Conservation (phyloP, 2,329 filamentous ascomycete species). For the Talaromyces albobiverticillius region DNA sequence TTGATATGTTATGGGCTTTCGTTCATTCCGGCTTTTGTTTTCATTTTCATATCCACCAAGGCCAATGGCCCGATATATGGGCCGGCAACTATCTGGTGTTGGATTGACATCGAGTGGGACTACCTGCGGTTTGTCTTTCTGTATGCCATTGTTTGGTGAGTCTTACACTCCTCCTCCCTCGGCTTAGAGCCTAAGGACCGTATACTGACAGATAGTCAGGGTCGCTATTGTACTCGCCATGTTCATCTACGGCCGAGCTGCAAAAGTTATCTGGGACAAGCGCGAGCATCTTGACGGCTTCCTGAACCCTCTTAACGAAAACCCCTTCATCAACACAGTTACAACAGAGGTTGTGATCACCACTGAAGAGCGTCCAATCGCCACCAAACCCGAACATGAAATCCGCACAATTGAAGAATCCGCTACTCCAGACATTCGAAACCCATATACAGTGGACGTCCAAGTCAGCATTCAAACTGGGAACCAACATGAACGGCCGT, state of each 20-base stretch:
- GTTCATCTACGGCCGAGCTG: slow-evolving; percentile 14
- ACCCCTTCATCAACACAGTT: slow-evolving; percentile 14
- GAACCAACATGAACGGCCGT: slow-evolving; percentile 34
- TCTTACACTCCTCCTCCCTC: neutral
- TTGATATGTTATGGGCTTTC: slow-evolving; percentile 67
- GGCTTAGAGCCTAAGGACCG: too few relatives aligned
- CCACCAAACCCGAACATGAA: slow-evolving; percentile 7
- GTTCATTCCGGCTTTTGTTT: slow-evolving; percentile 62
- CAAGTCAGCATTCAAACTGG: slow-evolving; percentile 43
- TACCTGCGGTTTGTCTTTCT: slow-evolving; percentile 68
- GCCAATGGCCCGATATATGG: slow-evolving; percentile 61
- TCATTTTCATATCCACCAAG: slow-evolving; percentile 57
- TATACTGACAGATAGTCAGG: slow-evolving; percentile 46
- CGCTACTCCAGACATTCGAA: neutral
- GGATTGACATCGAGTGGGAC: slow-evolving; percentile 64
- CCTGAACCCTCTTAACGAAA: slow-evolving; percentile 17
- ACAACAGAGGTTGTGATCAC: slow-evolving; percentile 16
- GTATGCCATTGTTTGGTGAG: slow-evolving; percentile 48
- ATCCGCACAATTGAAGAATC: neutral
- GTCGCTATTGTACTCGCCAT: slow-evolving; percentile 13
- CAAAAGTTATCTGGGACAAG: slow-evolving; percentile 16
- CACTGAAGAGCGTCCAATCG: slow-evolving; percentile 17
- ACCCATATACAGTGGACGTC: slow-evolving; percentile 13
- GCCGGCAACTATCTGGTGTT: slow-evolving; percentile 73
- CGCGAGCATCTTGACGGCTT: slow-evolving; percentile 16